Evolutionary conservation across 768 basidiomycete genomes (phyloP), one percentile per base, ranked within the genome.

Genomic region (Naganishia vishniacii): DNA sequence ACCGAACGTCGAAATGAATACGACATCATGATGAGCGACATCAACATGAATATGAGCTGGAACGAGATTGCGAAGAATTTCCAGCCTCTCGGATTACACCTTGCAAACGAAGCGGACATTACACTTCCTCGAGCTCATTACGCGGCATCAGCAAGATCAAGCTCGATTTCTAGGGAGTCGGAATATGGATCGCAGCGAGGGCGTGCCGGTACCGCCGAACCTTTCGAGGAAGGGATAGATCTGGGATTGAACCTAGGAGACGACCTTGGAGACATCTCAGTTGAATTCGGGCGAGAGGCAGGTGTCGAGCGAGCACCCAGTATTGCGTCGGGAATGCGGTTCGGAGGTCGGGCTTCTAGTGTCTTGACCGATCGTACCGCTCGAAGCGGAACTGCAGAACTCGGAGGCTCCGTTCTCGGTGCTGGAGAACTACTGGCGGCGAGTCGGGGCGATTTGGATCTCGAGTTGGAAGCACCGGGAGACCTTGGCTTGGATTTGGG

Each of bases 21-120:
- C n/a, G 59, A 48, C 41, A 7, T 61, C 47, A 42, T 34, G 34
- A 34, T 56, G 59, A 47, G 29, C 49, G 47, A 61, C 46, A 26
- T 49, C 12, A 49, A 28, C 34, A 62, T 60, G 16, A 44, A 45
- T 42, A 32, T 60, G 41, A 25, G 41, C 23, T 48, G 61, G 61
- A 32, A 62, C 9, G 61, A 62, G 3, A 62, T 65, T 25, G 44
- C 51, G 34, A 37, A 48, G 29, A 48, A 65, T 18, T 65, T 65
- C 31, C 56, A 59, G 45, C 81, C 82, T 23, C 84, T 86, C 63
- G 86, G 88, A 1, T 86, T 89, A 6, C 88, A 90, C 68, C 86
- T 90, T 68, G 91, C 89, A 13, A 84, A 87, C 63, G 81, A 86
- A 59, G 88, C 88, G 11, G 91, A 94, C 68, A 92, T 94, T 71